These are phyloP conservation scores for Eucalyptus sp. DNA, from an alignment of 345 rosid genomes.

Conservation along the genomic window DNA sequence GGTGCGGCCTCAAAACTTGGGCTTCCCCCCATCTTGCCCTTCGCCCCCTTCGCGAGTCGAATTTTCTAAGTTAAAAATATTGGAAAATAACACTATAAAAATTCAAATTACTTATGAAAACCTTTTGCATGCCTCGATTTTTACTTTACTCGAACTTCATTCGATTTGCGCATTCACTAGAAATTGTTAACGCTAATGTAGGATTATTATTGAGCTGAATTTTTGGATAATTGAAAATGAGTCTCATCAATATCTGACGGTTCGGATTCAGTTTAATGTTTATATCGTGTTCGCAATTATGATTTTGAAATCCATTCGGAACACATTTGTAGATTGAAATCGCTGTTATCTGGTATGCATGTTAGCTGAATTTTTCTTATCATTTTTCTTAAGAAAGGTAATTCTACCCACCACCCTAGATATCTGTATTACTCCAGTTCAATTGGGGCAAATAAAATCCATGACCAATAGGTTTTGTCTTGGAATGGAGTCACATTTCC, in stretches of 20 bases:
- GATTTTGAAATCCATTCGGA: background rate
- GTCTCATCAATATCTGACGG: accelerated
- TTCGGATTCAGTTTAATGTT: accelerated
- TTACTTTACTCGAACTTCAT: background rate
- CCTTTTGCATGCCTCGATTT: background rate
- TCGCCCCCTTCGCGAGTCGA: background rate
- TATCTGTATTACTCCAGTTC: accelerated
- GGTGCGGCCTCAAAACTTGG: background rate
- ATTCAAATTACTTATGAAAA: background rate
- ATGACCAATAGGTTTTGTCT: background rate
- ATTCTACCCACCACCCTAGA: accelerated
- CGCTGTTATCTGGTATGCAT: accelerated
- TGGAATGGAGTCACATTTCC: background rate
- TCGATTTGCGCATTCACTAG: accelerated
- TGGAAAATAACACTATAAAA: background rate
- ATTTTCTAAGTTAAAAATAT: background rate
- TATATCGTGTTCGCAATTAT: background rate
- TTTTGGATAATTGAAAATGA: background rate
- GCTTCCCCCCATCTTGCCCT: background rate
- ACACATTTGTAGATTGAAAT: accelerated
- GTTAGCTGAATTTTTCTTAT: background rate
- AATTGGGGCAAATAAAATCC: background rate
- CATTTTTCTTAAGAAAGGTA: background rate
- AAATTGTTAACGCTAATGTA: accelerated
- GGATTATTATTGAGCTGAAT: background rate